Base-by-base conservation (phyloP, 2,329 filamentous ascomycete species). In the Diatrype stigma region DNA sequence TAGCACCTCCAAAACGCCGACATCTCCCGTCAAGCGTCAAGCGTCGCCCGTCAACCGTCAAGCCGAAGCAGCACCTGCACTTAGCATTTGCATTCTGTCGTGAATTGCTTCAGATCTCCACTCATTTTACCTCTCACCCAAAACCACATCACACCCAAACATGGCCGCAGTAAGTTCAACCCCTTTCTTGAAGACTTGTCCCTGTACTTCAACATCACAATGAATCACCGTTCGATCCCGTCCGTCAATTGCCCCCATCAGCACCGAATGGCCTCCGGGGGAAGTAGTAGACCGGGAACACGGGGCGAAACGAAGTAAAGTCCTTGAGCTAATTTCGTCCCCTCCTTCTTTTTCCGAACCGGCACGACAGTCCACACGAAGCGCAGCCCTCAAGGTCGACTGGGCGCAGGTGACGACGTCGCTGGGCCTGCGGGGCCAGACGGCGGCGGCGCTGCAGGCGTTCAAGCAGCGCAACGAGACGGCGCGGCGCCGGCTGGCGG, bases 401-500 rank as follows among this genome's bases (percentile, higher is more conserved):
- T 99, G 94, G 94, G 85, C 85, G 78, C 94, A 95, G 80, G 85
- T 99, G 70, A 87, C 87, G 76, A 85, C 83, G 77, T 95, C 93
- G 70, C 91, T 99, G 68, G 93, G 93, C 73, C 90, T 99, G 74
- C 90, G 90, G 74, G 94, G 94, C 73, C 89, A 91, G 79, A 99
- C 94, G 63, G 92, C 90, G 63, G 78, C 87, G 67, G 88, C 93
- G 56, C 90, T 99, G 56, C 87, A 93, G 73, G 84, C 90, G 61
- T 99, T 99, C 87, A 99, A 99, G 85, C 94, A 96, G 86, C 92
- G 94, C 79, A 96, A 97, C 82, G 94, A 99, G 72, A 92, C 96
- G 73, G 93, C 90, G 70, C 92, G 93, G 77, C 93, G 94, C 80
- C 93, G 93, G 78, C 82, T 99, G 56, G 85, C 88, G 74, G 67